These are phyloP conservation scores for Schizosaccharomyces octosporus DNA, from an alignment of 805 yeast genomes.

Conservation along the genomic window DNA sequence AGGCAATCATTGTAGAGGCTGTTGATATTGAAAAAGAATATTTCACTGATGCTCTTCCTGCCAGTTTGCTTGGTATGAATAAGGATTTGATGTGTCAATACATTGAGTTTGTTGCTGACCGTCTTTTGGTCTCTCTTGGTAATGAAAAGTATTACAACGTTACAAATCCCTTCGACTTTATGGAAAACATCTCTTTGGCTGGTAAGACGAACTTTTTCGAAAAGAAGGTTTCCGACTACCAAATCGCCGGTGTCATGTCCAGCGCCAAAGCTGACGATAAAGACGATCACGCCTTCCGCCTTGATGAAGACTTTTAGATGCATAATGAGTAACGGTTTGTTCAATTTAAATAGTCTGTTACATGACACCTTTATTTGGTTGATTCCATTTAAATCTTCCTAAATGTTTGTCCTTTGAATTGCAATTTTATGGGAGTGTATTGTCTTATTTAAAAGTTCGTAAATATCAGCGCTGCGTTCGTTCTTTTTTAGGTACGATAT, in stretches of 20 bases:
- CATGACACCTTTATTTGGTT: too few relatives aligned
- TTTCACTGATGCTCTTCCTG: slow-evolving; percentile 87
- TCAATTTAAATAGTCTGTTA: too few relatives aligned
- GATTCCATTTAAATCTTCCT: too few relatives aligned
- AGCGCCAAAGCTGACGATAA: slow-evolving; percentile 23
- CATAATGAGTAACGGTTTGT: not conserved
- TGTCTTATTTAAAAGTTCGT: too few relatives aligned
- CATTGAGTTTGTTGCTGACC: slow-evolving; percentile 92
- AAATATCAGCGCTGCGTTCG: too few relatives aligned
- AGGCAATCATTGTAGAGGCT: slow-evolving; percentile 78
- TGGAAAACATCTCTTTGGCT: slow-evolving; percentile 95
- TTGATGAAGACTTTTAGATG: slow-evolving; percentile 74
- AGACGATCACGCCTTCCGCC: slow-evolving; percentile 34
- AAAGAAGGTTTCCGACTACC: slow-evolving; percentile 95
- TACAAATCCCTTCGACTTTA: slow-evolving; percentile 87
- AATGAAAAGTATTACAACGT: slow-evolving; percentile 70
- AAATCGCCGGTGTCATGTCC: slow-evolving; percentile 98
- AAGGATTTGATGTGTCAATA: slow-evolving; percentile 83
- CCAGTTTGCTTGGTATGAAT: slow-evolving; percentile 85
- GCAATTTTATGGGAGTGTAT: too few relatives aligned
- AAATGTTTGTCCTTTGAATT: too few relatives aligned
- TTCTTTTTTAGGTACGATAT: too few relatives aligned
- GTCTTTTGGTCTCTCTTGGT: slow-evolving; percentile 76
- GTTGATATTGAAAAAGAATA: slow-evolving; percentile 83
- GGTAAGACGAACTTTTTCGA: slow-evolving; percentile 98